A percentile compares a stretch with the other conserved stretches of the same genome.
These are phyloP conservation scores for Backusella australiensis DNA, from an alignment of 192 early-diverging fungal species.

Conservation along the genomic window DNA sequence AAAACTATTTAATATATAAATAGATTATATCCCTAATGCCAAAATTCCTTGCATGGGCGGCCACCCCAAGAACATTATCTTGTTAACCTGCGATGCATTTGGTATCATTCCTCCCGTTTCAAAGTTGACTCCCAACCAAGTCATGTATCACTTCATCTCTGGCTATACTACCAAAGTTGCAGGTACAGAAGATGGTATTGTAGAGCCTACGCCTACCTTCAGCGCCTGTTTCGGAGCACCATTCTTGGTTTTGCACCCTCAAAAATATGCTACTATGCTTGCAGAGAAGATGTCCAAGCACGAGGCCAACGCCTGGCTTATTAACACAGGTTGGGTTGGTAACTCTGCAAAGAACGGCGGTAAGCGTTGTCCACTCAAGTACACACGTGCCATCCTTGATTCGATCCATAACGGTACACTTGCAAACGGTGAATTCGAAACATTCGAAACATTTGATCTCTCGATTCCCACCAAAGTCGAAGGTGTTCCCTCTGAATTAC, in stretches of 20 bases:
- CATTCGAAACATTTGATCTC: conserved; percentile 85
- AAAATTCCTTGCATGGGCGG: conserved; percentile 88
- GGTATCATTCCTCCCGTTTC: conserved; percentile 92
- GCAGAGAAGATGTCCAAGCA: conserved; percentile 89
- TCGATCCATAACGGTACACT: conserved; percentile 95
- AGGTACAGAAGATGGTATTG: conserved; percentile 95
- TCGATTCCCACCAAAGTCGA: conserved; percentile 77
- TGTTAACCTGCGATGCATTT: conserved; percentile 95
- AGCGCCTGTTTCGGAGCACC: conserved; percentile 90
- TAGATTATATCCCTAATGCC: conserved; percentile 88
- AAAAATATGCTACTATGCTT: conserved; percentile 93
- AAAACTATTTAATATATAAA: not conserved
- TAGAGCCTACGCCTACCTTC: conserved; percentile 90
- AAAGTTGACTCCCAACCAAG: conserved; percentile 80
- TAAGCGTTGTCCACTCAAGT: conserved; percentile 91
- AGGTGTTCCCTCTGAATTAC: conserved; percentile 77
- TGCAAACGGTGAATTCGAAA: conserved; percentile 76
- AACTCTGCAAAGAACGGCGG: conserved; percentile 79
- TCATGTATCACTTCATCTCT: conserved; percentile 97
- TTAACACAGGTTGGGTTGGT: conserved; percentile 98
- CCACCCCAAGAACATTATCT: conserved; percentile 92
- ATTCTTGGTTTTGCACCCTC: conserved; percentile 94
- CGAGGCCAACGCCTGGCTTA: conserved; percentile 84
- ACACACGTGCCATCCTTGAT: conserved; percentile 96
- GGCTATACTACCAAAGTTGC: conserved; percentile 98